Percentiles rank a stretch among this genome's conserved stretches.
Evolutionary conservation across 306 rosid genomes (phyloP).

Genomic region (Mimosa pudica): DNA sequence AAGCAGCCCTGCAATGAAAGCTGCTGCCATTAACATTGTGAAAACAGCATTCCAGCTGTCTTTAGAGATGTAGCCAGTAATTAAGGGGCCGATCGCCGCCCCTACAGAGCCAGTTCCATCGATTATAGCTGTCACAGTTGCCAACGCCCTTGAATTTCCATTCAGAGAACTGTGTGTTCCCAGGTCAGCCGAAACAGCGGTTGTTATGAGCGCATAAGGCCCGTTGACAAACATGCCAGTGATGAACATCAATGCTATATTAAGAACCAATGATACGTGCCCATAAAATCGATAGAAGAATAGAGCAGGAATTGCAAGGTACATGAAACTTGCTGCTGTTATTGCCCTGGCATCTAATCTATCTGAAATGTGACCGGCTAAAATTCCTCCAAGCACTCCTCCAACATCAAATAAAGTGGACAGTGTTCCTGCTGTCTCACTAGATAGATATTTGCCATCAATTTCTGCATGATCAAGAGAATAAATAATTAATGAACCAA

Average conservation of each 20-base stretch:
- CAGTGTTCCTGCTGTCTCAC: conserved; percentile 70
- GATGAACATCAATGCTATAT: conserved; percentile 70
- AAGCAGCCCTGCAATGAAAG: conserved; percentile 85
- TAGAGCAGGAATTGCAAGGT: conserved; percentile 95
- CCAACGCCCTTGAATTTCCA: conserved; percentile 90
- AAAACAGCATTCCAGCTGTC: conserved; percentile 88
- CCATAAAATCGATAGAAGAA: conserved; percentile 82
- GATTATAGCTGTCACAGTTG: conserved; percentile 92
- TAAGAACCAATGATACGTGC: conserved; percentile 58
- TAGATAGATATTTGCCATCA: conserved; percentile 80
- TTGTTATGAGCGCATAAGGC: conserved; percentile 96
- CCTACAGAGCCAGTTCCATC: conserved; percentile 98
- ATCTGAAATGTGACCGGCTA: conserved; percentile 94
- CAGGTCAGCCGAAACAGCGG: conserved; percentile 95
- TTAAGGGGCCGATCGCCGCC: conserved; percentile 90
- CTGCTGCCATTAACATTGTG: conserved; percentile 90
- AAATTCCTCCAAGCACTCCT: conserved; percentile 92
- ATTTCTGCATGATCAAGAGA: conserved; percentile 66
- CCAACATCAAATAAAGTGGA: conserved; percentile 96
- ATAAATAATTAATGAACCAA: conserved; percentile 33
- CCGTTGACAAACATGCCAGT: conserved; percentile 96
- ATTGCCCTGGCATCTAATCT: conserved; percentile 86
- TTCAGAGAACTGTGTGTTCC: conserved; percentile 89
- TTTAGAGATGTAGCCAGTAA: conserved; percentile 87
- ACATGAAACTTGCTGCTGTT: conserved; percentile 99